Conservation (phyloP, 768 basidiomycete genomes). For the Tulasnella sp. region DNA sequence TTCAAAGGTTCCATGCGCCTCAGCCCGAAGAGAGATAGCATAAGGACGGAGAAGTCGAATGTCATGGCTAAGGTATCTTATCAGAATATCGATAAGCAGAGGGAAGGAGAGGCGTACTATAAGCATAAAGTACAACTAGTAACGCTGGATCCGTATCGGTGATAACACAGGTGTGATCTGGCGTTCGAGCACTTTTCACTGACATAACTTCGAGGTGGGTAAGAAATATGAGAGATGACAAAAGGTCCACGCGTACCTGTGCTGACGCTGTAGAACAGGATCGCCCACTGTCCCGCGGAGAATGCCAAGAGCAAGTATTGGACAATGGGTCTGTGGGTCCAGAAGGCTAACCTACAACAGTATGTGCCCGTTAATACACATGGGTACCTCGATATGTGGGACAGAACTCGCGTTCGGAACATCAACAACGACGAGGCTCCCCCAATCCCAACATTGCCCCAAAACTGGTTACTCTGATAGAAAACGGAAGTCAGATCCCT, state of each 20-base stretch:
- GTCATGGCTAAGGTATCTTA: conserved; percentile 36
- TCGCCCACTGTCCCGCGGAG: conserved; percentile 38
- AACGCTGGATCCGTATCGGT: conserved; percentile 30
- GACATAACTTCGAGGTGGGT: too few relatives aligned
- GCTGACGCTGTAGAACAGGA: conserved; percentile 1
- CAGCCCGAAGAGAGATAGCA: conserved; percentile 50
- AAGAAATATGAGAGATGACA: neutral
- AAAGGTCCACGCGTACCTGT: neutral
- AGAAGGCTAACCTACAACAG: conserved; percentile 34
- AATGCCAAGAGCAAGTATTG: conserved; percentile 37
- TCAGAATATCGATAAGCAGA: neutral
- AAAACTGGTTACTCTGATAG: conserved; percentile 28
- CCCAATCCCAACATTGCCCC: conserved; percentile 18
- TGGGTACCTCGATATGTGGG: neutral
- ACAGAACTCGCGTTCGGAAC: conserved; percentile 22
- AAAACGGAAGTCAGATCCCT: neutral
- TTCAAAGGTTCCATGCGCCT: conserved; percentile 36
- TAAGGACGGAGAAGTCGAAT: conserved; percentile 54
- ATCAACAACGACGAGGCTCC: conserved; percentile 19
- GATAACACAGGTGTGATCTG: conserved; percentile 13
- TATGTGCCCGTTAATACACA: neutral
- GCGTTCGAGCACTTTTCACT: conserved; percentile 2
- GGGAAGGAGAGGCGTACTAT: conserved; percentile 24
- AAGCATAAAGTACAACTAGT: conserved; percentile 58
- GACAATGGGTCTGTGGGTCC: conserved; percentile 45